Evolutionary conservation across 371 early-diverging fungal genomes (phyloP).

Genomic region (Phascolomyces articulosus): DNA sequence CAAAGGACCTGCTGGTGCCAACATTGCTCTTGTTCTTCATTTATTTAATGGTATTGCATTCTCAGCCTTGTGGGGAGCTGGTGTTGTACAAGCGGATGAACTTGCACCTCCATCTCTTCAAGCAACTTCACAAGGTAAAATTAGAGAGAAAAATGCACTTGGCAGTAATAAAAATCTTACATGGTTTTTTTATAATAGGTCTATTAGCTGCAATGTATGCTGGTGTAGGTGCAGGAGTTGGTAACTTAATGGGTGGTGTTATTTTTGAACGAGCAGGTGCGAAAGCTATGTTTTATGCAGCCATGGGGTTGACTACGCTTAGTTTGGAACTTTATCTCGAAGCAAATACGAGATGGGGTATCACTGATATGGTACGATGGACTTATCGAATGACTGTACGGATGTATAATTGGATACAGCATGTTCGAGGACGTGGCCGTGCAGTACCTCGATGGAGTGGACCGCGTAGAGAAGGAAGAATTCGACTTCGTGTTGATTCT

Average conservation of each 20-base stretch:
- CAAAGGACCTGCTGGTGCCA: conserved; percentile 48
- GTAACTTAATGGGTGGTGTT: conserved; percentile 49
- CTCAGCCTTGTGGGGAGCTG: conserved; percentile 57
- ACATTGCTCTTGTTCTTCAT: conserved; percentile 48
- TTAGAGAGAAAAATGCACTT: too few species aligned
- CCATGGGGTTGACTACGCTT: conserved; percentile 36
- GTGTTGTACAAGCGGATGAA: conserved; percentile 58
- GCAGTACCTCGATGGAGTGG: conserved; percentile 58
- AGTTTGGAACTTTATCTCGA: conserved; percentile 52
- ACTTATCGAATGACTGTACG: conserved; percentile 24
- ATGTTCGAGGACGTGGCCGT: conserved; percentile 42
- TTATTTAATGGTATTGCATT: conserved; percentile 54
- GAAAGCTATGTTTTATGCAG: conserved; percentile 50
- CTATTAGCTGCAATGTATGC: conserved; percentile 58
- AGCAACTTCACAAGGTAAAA: conserved; percentile 55
- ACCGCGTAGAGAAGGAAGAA: conserved; percentile 6
- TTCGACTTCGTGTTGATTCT: conserved; percentile 26
- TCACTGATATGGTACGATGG: conserved; percentile 37
- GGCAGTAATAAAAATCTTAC: too few species aligned
- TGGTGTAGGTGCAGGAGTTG: conserved; percentile 52
- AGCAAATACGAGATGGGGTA: conserved; percentile 48
- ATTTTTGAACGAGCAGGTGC: conserved; percentile 48
- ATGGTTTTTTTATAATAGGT: conserved; percentile 19
- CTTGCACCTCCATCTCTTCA: conserved; percentile 52
- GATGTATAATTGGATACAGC: conserved; percentile 36